Conservation (phyloP, 1,139 yeast genomes). For the Lodderomyces orthopsilosis region DNA sequence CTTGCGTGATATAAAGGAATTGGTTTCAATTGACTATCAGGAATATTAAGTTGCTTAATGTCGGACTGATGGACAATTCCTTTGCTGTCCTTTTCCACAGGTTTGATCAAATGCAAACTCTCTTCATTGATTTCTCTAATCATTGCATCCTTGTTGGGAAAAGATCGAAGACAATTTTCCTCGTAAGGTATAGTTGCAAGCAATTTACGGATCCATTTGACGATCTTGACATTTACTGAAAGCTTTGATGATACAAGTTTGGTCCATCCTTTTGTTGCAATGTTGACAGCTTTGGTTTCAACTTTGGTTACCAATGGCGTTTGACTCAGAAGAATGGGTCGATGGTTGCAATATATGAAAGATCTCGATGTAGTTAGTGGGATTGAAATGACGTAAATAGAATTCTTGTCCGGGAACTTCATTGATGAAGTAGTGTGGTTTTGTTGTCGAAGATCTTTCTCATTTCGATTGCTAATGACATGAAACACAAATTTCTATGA, state of each 20-base stretch:
- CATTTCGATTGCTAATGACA: neutral
- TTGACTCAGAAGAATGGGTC: conserved; percentile 25
- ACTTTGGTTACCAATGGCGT: conserved; percentile 35
- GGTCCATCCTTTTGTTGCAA: conserved; percentile 46
- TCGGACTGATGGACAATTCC: conserved; percentile 23
- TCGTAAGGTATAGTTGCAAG: conserved; percentile 50
- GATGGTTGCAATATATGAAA: conserved; percentile 60
- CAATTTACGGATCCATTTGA: conserved; percentile 31
- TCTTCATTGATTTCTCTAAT: conserved; percentile 43
- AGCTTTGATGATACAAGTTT: conserved; percentile 40
- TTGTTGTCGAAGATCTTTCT: no score
- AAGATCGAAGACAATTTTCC: conserved; percentile 49
- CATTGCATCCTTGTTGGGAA: conserved; percentile 50
- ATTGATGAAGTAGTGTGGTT: neutral
- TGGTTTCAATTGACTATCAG: conserved; percentile 34
- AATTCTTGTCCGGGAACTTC: conserved; percentile 12
- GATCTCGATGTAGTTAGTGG: conserved; percentile 60
- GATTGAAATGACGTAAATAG: conserved; percentile 53
- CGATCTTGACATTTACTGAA: conserved; percentile 39
- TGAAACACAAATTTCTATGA: no score
- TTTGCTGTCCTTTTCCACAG: conserved; percentile 1
- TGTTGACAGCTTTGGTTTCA: conserved; percentile 35
- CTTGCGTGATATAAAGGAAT: conserved; percentile 43
- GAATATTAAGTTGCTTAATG: conserved; percentile 27
- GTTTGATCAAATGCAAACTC: conserved; percentile 11